phyloP scores from a whole-genome alignment of 305 asterid species.

The Solanum chacoense region DNA sequence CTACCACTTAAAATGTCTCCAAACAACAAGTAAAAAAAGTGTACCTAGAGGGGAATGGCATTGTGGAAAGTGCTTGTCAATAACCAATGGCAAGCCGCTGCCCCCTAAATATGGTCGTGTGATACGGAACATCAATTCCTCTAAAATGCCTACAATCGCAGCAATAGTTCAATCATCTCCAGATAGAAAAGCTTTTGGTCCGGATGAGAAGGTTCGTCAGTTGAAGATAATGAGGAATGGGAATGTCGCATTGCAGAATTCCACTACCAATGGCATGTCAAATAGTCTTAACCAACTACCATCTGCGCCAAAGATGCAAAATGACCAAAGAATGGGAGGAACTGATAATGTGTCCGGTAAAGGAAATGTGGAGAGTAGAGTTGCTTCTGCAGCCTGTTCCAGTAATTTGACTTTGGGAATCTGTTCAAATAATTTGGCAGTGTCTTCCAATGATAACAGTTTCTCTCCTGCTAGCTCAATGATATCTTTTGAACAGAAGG shows the following conservation, averaged over 20 bases:
- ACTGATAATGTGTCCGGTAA: constrained; percentile 20
- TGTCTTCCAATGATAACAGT: constrained; percentile 21
- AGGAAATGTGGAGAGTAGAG: constrained; percentile 27
- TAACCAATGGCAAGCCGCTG: constrained; percentile 82
- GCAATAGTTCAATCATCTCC: constrained; percentile 29
- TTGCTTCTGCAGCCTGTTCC: constrained; percentile 21
- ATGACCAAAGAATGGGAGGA: constrained; percentile 27
- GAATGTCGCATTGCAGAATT: constrained; percentile 25
- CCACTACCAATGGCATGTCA: constrained; percentile 18
- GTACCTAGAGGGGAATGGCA: constrained; percentile 92
- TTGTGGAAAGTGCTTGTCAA: constrained; percentile 77
- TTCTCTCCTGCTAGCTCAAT: constrained; percentile 29
- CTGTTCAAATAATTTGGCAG: constrained; percentile 21
- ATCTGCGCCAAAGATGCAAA: constrained; percentile 26
- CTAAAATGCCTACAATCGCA: constrained; percentile 39
- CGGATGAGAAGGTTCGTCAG: constrained; percentile 36
- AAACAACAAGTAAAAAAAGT: constrained; percentile 42
- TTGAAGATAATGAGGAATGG: constrained; percentile 37
- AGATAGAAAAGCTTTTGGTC: constrained; percentile 31
- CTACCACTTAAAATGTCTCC: constrained; percentile 89
- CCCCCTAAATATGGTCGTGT: constrained; percentile 99
- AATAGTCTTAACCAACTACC: constrained; percentile 22
- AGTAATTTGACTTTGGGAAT: not conserved
- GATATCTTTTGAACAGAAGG: constrained; percentile 16
- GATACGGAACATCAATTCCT: constrained; percentile 55